Conservation (phyloP, 1,284 basidiomycete genomes). For the Irpex rosettiformis region DNA sequence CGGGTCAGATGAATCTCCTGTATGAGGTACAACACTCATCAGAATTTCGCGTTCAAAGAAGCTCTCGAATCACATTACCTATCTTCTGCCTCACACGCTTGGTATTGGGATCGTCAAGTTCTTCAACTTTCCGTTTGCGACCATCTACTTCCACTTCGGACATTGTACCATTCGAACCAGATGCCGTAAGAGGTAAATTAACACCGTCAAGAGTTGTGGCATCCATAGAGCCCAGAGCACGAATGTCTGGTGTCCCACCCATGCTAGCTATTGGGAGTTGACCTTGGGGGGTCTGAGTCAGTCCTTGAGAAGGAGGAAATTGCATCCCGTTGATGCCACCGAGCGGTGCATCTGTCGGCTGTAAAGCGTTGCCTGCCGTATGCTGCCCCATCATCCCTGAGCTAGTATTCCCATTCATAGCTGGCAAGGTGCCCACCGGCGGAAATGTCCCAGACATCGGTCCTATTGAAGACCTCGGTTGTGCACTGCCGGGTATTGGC, state of each 20-base stretch:
- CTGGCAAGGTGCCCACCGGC: constrained; percentile 18
- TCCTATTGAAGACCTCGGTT: constrained; percentile 15
- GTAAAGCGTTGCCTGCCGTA: constrained; percentile 10
- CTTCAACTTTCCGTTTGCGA: constrained; percentile 66
- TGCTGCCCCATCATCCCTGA: constrained; percentile 16
- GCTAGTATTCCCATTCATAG: constrained; percentile 9
- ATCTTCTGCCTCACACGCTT: constrained; percentile 71
- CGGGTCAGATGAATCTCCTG: constrained; percentile 26
- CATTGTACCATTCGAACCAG: constrained; percentile 14
- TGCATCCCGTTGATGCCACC: constrained; percentile 9
- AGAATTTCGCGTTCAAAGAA: neutral
- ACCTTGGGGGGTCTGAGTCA: constrained; percentile 4
- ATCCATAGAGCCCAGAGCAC: neutral
- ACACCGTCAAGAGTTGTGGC: neutral
- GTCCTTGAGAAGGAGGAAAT: constrained; percentile 10
- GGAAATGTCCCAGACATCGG: constrained; percentile 15
- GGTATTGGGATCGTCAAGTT: constrained; percentile 53
- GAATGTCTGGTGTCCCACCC: neutral
- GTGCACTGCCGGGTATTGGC: constrained; percentile 20
- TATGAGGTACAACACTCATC: neutral
- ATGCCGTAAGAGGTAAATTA: constrained; percentile 2
- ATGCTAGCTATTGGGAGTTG: constrained; percentile 1
- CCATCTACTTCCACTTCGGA: constrained; percentile 47
- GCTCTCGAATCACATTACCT: constrained; percentile 37
- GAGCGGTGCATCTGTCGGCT: constrained; percentile 11